phyloP scores from a whole-genome alignment of 2,329 filamentous ascomycete genomes.

The Colletotrichum musicola region DNA sequence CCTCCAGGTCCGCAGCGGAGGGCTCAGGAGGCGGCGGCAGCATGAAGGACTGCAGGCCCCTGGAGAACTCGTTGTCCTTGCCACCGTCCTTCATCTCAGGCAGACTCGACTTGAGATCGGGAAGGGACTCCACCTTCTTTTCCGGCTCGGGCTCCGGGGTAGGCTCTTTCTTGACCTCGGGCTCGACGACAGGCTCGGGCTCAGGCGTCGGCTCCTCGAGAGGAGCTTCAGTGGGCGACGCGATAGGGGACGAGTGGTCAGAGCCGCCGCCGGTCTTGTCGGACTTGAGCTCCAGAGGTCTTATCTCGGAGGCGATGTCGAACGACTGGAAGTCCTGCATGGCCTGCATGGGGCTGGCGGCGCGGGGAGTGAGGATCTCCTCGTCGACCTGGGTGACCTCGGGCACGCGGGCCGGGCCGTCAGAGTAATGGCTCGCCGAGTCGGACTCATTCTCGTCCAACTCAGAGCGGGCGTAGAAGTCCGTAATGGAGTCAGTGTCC shows the following conservation, averaged over 20 bases:
- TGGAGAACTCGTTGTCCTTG: constrained; percentile 54
- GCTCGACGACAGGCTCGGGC: constrained; percentile 9
- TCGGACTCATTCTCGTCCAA: constrained; percentile 63
- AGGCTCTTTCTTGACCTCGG: not conserved
- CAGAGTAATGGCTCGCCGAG: constrained; percentile 69
- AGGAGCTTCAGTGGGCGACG: not conserved
- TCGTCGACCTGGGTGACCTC: constrained; percentile 52
- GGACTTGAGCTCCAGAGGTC: constrained; percentile 36
- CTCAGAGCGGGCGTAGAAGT: constrained; percentile 71
- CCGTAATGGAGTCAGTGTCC: constrained; percentile 76
- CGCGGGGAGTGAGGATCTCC: constrained; percentile 63
- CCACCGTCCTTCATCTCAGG: constrained; percentile 41
- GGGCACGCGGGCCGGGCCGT: constrained; percentile 46
- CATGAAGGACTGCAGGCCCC: constrained; percentile 61
- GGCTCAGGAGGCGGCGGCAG: constrained; percentile 56
- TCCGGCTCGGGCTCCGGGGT: constrained; percentile 37
- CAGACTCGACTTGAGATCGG: constrained; percentile 46
- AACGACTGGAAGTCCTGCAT: constrained; percentile 42
- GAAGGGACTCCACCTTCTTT: constrained; percentile 40
- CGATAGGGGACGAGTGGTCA: constrained; percentile 41
- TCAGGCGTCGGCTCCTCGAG: constrained; percentile 22
- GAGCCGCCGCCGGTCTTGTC: constrained; percentile 40
- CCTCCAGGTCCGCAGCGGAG: constrained; percentile 47
- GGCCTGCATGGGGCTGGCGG: constrained; percentile 55
- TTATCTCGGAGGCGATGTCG: constrained; percentile 32